A percentile compares a stretch with the other conserved stretches of the same genome.
Evolutionary conservation across 1,139 yeast species (phyloP).

Genomic region (Suhomyces panamericanus): DNA sequence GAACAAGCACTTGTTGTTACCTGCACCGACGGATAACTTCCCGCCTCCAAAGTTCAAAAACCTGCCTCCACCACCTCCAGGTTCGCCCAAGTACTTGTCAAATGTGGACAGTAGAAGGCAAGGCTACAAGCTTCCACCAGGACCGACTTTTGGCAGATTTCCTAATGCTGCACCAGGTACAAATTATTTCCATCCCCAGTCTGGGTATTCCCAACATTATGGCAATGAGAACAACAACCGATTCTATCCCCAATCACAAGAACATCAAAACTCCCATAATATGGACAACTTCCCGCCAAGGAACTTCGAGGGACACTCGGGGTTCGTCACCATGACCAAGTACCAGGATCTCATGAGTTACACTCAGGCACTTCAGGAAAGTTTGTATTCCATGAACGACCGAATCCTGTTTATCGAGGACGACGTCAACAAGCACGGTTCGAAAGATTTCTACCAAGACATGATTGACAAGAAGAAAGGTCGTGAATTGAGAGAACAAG

Average conservation of each 20-base stretch:
- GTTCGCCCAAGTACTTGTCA: slow-evolving; percentile 3
- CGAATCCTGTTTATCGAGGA: slow-evolving; percentile 22
- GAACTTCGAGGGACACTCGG: background rate
- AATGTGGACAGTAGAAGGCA: no score
- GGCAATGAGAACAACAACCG: background rate
- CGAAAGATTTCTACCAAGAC: slow-evolving; percentile 7
- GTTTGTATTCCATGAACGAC: slow-evolving; percentile 29
- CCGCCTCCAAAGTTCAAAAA: background rate
- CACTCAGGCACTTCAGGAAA: slow-evolving; percentile 35
- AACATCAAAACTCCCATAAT: background rate
- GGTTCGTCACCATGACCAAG: slow-evolving; percentile 27
- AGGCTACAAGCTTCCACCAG: no score
- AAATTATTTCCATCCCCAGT: no score
- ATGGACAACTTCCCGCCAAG: background rate
- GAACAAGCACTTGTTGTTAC: slow-evolving; percentile 1
- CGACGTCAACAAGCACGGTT: slow-evolving; percentile 5
- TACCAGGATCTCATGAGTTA: slow-evolving; percentile 39
- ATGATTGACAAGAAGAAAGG: slow-evolving; percentile 14
- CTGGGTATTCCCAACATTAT: background rate
- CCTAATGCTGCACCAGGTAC: no score
- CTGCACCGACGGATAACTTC: slow-evolving; percentile 7
- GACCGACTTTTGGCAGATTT: no score
- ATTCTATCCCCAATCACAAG: background rate
- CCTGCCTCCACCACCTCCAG: slow-evolving; percentile 10
- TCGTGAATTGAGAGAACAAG: slow-evolving; percentile 12